A percentile compares a stretch with the other conserved stretches of the same genome.
Conservation (phyloP, 345 rosid genomes). For the Brassica nigra region DNA sequence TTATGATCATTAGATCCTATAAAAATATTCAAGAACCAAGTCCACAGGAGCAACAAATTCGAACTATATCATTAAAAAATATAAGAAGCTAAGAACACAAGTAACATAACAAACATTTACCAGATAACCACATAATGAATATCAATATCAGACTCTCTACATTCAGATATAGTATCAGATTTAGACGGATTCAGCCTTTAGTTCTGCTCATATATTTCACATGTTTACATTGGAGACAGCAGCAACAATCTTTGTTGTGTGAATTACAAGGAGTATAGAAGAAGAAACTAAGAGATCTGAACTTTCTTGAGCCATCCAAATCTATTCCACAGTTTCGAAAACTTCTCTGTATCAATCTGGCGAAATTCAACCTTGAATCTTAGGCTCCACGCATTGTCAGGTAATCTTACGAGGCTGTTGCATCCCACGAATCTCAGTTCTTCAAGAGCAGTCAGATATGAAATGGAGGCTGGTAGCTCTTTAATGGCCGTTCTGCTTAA, state of each 20-base stretch:
- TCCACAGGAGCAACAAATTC: not conserved
- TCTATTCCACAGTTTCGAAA: slow-evolving; percentile 32
- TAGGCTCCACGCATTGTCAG: slow-evolving; percentile 31
- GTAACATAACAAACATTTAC: not conserved
- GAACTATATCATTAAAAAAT: not conserved
- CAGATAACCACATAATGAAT: not conserved
- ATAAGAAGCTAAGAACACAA: not conserved
- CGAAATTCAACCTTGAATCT: slow-evolving; percentile 31
- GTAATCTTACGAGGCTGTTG: slow-evolving; percentile 22
- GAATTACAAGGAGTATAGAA: not conserved
- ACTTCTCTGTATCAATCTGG: slow-evolving; percentile 28
- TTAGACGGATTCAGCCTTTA: not conserved
- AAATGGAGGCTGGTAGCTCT: slow-evolving; percentile 25
- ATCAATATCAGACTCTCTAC: not conserved
- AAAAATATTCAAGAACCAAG: not conserved
- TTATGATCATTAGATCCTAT: not conserved
- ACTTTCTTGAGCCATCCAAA: slow-evolving; percentile 31
- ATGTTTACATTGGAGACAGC: not conserved
- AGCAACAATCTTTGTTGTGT: not conserved
- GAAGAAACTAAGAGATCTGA: slow-evolving; percentile 12
- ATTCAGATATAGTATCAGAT: not conserved
- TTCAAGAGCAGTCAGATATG: slow-evolving; percentile 33
- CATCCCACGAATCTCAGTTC: slow-evolving; percentile 14
- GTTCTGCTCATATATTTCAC: not conserved
- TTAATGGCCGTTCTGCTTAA: slow-evolving; percentile 19